These are phyloP conservation scores for Apiospora saccharicola DNA, from an alignment of 2,329 filamentous ascomycete genomes.

Conservation along the genomic window DNA sequence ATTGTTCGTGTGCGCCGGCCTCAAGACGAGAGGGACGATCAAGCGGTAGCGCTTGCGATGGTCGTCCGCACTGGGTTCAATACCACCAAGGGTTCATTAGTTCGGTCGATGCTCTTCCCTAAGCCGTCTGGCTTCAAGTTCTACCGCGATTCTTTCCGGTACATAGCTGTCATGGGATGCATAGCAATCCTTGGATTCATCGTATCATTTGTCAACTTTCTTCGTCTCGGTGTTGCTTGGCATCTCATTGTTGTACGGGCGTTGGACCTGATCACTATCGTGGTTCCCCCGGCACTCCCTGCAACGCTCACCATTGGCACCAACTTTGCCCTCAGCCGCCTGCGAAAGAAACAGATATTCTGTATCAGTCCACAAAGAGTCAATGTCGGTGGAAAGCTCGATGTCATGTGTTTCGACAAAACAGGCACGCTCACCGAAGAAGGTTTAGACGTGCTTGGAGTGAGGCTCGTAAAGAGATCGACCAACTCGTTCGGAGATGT, in stretches of 20 bases:
- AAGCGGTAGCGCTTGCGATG: conserved; percentile 90
- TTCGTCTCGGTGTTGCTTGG: conserved; percentile 83
- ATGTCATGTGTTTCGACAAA: conserved; percentile 98
- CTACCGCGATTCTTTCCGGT: conserved; percentile 95
- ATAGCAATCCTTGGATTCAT: conserved; percentile 88
- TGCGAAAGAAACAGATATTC: conserved; percentile 92
- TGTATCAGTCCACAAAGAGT: conserved; percentile 98
- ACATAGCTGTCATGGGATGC: conserved; percentile 94
- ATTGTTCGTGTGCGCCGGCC: conserved; percentile 90
- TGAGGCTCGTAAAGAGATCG: conserved; percentile 75
- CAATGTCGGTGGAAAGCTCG: conserved; percentile 94
- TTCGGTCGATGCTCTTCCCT: conserved; percentile 97
- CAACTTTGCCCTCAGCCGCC: conserved; percentile 86
- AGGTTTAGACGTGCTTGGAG: conserved; percentile 89
- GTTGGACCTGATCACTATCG: conserved; percentile 94
- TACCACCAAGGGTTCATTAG: conserved; percentile 94
- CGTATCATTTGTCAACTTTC: conserved; percentile 91
- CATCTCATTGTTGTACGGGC: conserved; percentile 91
- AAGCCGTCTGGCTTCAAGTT: conserved; percentile 99
- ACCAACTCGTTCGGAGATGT: conserved; percentile 76
- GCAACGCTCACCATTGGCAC: conserved; percentile 96
- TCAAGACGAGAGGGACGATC: conserved; percentile 83
- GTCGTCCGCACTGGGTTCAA: conserved; percentile 96
- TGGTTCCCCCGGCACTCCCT: conserved; percentile 92
- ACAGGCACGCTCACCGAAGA: conserved; percentile 98